Evolutionary conservation across 768 basidiomycete species (phyloP).

Genomic region (Omphalotus guepiniiformis): DNA sequence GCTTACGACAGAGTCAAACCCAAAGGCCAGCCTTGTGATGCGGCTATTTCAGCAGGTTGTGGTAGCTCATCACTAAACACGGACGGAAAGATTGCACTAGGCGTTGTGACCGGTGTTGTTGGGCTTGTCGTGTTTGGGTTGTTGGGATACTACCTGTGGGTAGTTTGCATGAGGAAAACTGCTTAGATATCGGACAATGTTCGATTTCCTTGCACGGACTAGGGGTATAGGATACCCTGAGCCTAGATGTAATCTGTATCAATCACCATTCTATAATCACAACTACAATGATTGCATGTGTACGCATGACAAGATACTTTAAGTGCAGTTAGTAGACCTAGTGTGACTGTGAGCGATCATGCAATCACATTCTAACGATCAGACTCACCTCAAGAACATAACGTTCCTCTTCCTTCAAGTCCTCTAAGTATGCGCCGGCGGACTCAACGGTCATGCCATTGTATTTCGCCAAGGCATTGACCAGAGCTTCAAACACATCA

Average conservation of each 20-base stretch:
- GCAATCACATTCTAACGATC: too few relatives aligned
- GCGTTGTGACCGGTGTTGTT: slow-evolving; percentile 56
- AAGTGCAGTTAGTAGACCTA: too few relatives aligned
- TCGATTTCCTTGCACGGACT: neutral
- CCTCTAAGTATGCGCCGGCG: slow-evolving; percentile 82
- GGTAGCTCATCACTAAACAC: slow-evolving; percentile 48
- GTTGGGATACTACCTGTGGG: slow-evolving; percentile 33
- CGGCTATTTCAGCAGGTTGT: slow-evolving; percentile 55
- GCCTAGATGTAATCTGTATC: too few relatives aligned
- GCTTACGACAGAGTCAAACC: slow-evolving; percentile 60
- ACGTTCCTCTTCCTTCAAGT: slow-evolving; percentile 92
- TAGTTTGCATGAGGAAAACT: slow-evolving; percentile 8
- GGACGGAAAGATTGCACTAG: slow-evolving; percentile 67
- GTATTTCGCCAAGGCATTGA: slow-evolving; percentile 72
- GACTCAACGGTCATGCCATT: slow-evolving; percentile 56
- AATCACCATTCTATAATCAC: too few relatives aligned
- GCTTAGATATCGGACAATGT: neutral
- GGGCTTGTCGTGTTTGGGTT: slow-evolving; percentile 54
- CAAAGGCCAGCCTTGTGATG: slow-evolving; percentile 73
- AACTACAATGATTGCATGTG: too few relatives aligned
- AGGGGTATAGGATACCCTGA: too few relatives aligned
- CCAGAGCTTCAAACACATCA: slow-evolving; percentile 91
- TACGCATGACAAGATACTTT: too few relatives aligned
- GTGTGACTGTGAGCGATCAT: too few relatives aligned
- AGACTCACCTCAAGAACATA: slow-evolving; percentile 98